Conservation (phyloP, 192 early-diverging fungal genomes). For the Coemansia sp. region DNA sequence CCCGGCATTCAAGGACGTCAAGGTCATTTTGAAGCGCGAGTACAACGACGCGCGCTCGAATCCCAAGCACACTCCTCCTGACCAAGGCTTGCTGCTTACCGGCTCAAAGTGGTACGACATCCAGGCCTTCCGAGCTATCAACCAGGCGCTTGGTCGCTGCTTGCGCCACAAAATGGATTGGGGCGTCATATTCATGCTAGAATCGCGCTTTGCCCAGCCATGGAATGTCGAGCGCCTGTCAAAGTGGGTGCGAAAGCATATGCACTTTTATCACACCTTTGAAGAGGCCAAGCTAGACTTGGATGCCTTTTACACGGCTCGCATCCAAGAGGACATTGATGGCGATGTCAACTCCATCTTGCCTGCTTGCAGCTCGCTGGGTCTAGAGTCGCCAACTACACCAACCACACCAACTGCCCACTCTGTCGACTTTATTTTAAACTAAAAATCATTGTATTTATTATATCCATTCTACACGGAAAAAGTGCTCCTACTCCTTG, state of each 20-base stretch:
- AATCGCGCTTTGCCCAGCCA: slow-evolving; percentile 47
- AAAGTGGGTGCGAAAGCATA: slow-evolving; percentile 52
- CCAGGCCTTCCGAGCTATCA: slow-evolving; percentile 63
- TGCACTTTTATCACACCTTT: slow-evolving; percentile 19
- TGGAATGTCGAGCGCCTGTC: slow-evolving; percentile 42
- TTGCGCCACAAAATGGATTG: slow-evolving; percentile 62
- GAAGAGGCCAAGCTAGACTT: slow-evolving; percentile 21
- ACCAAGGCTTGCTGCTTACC: slow-evolving; percentile 20
- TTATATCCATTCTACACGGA: slow-evolving; percentile 2
- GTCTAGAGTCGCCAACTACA: neutral
- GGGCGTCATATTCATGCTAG: slow-evolving; percentile 65
- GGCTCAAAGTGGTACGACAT: slow-evolving; percentile 61
- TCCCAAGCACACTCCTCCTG: neutral
- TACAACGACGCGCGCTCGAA: slow-evolving; percentile 49
- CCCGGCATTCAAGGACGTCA: slow-evolving; percentile 54
- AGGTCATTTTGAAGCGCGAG: slow-evolving; percentile 56
- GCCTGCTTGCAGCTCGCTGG: neutral
- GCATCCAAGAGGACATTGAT: slow-evolving; percentile 20
- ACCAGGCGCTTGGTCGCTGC: slow-evolving; percentile 65
- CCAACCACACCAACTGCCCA: neutral
- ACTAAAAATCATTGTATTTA: neutral
- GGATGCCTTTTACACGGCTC: slow-evolving; percentile 22
- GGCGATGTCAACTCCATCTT: neutral
- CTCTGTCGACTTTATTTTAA: neutral
- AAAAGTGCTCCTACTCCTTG: neutral